phyloP scores from a whole-genome alignment of 441 rosid species.

The Adansonia gregorii region DNA sequence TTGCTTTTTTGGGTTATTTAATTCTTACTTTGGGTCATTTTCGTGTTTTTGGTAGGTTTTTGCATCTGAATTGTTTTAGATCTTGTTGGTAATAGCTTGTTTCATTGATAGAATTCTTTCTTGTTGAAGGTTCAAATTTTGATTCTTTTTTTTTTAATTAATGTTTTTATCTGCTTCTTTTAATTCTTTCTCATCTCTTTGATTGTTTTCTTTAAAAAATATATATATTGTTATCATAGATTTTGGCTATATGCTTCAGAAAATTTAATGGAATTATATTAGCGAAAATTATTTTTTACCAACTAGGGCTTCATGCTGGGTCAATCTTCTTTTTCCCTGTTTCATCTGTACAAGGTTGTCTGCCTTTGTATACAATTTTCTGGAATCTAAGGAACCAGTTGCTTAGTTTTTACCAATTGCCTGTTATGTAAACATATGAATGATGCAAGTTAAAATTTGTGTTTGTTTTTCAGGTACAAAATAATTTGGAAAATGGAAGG shows the following conservation, averaged over 20 bases:
- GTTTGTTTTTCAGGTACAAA: slow-evolving; percentile 33
- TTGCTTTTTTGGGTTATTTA: background rate
- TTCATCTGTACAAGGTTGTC: slow-evolving; percentile 1
- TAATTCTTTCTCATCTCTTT: background rate
- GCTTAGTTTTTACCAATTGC: slow-evolving; percentile 4
- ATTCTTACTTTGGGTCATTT: background rate
- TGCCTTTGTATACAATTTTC: background rate
- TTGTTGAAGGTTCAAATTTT: background rate
- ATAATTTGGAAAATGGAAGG: slow-evolving; percentile 69
- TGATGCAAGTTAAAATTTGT: slow-evolving; percentile 6
- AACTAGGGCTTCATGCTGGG: background rate
- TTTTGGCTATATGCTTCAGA: background rate
- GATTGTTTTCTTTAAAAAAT: background rate
- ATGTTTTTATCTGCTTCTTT: background rate
- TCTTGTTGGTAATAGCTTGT: background rate
- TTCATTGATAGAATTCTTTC: background rate
- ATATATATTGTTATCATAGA: background rate
- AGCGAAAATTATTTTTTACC: background rate
- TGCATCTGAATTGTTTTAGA: slow-evolving; percentile 12
- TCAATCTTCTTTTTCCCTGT: slow-evolving; percentile 14
- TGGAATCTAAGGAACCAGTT: background rate
- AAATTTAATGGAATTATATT: background rate
- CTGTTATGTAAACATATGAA: slow-evolving; percentile 5
- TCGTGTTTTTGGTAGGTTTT: background rate
- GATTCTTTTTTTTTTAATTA: background rate